phyloP scores from a whole-genome alignment of 805 yeast species.

The Citeromyces nyonsensis region DNA sequence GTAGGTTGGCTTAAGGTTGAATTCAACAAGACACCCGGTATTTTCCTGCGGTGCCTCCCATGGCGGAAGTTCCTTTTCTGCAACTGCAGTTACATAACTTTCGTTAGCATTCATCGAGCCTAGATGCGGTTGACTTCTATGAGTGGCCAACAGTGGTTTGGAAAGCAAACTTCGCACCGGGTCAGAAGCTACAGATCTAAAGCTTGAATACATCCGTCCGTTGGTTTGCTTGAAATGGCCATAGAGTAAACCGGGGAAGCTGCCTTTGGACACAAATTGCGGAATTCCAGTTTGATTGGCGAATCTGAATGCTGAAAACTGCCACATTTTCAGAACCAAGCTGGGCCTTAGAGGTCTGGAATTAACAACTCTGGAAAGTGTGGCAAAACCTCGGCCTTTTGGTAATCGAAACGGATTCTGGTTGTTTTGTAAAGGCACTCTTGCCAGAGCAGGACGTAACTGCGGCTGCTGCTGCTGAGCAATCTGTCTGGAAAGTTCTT shows the following conservation, averaged over 20 bases:
- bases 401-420: conserved; percentile 6
- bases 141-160: no score
- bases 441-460: conserved; percentile 13
- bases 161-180: conserved; percentile 39
- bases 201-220: conserved; percentile 19
- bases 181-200: conserved; percentile 27
- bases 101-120: conserved; percentile 10
- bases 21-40: conserved; percentile 40
- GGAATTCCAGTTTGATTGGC: conserved; percentile 3
- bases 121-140: conserved; percentile 20
- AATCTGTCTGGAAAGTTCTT: conserved; percentile 25
- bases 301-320: conserved; percentile 1
- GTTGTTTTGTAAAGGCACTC: conserved; percentile 21
- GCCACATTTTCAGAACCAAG: neutral
- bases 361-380: neutral
- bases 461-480: conserved; percentile 3
- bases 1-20: conserved; percentile 24
- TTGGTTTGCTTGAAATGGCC: conserved; percentile 13
- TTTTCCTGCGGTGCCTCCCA: conserved; percentile 7
- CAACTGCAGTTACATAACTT: conserved; percentile 15
- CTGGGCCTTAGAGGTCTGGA: neutral
- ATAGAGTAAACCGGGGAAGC: conserved; percentile 16
- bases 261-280: conserved; percentile 12
- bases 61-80: conserved; percentile 12
- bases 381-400: conserved; percentile 1